Evolutionary conservation across 257 asterid genomes (phyloP), one percentile per base, ranked within the genome.

Genomic region (Lycium ferocissimum): DNA sequence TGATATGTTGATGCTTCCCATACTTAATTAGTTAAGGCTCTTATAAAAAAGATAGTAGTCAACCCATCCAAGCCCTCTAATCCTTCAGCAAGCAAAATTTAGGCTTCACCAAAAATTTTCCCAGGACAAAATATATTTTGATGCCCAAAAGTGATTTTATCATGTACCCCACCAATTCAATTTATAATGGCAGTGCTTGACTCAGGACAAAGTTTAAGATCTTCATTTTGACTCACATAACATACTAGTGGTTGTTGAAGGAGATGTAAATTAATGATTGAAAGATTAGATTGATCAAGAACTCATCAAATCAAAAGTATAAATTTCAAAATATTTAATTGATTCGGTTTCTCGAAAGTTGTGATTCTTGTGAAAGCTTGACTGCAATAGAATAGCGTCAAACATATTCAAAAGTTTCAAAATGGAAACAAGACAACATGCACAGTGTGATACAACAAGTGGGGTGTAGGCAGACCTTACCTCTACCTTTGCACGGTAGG

Each of bases 1-100:
- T 43, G 37, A 43, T n/a, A 72, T 45, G 38, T 38, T n/a, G 57
- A 43, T 72, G 18, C 80, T 10, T 18, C 10, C 43, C 45, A 57
- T 70, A 72, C 57, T 70, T 38, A 11, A 38, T 69, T 70, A 70
- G 79, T 13, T 0, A 70, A 38, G 33, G 78, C 26, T 70, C 78
- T 69, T 69, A 13, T 15, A 71, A 43, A 43, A 71, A 43, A 13
- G 10, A 71, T 14, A 40, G 78, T 51, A 35, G 26, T 26, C 82
- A 76, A 51, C 63, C 26, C 33, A 69, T 53, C 63, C 82, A 11
- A 76, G 26, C 47, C 82, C 3, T 22, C 65, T 76, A 63, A 76
- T 51, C 47, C 62, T 51, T 22, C 63, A 76, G 26, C 26, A 76
- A 76, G 82, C 26, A 51, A 20, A 47, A 47, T 12, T 73, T 43